These are phyloP conservation scores for Arabidopsis hybrid DNA, from an alignment of 441 rosid species.

Conservation along the genomic window DNA sequence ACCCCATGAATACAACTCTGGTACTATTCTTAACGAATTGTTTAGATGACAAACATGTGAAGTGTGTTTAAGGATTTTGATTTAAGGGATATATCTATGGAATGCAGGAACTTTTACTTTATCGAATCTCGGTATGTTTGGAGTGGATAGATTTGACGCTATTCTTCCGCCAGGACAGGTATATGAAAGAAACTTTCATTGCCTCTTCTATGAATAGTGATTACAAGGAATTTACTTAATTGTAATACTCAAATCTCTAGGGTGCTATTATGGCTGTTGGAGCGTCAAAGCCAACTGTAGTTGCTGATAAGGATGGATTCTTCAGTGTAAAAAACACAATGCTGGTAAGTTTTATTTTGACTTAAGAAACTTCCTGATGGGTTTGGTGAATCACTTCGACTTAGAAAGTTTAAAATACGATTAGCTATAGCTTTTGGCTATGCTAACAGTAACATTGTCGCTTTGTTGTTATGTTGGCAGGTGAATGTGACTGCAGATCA, in stretches of 20 bases:
- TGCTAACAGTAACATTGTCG: not conserved
- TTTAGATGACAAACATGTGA: not conserved
- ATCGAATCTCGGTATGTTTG: slow-evolving; percentile 96
- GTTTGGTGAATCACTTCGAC: slow-evolving; percentile 6
- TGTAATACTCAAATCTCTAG: slow-evolving; percentile 51
- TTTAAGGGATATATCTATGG: not conserved
- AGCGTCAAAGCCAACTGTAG: slow-evolving; percentile 92
- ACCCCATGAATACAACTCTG: slow-evolving; percentile 96
- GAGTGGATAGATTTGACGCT: slow-evolving; percentile 97
- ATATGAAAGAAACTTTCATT: slow-evolving; percentile 13
- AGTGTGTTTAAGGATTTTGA: too few relatives aligned
- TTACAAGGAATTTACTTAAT: slow-evolving; percentile 7
- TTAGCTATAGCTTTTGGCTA: slow-evolving; percentile 7
- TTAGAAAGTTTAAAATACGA: not conserved
- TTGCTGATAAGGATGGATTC: slow-evolving; percentile 87
- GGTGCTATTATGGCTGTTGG: slow-evolving; percentile 99
- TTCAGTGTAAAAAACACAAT: slow-evolving; percentile 88
- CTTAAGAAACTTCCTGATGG: not conserved
- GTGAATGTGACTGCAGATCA: slow-evolving; percentile 99
- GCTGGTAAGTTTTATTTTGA: slow-evolving; percentile 67
- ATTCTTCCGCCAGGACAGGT: slow-evolving; percentile 99
- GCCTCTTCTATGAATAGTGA: slow-evolving; percentile 17
- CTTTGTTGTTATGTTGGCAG: slow-evolving; percentile 48
- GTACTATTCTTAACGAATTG: slow-evolving; percentile 46
- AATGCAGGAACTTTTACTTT: slow-evolving; percentile 91